Conservation (phyloP, 192 early-diverging fungal genomes). For the Coemansia biformis region DNA sequence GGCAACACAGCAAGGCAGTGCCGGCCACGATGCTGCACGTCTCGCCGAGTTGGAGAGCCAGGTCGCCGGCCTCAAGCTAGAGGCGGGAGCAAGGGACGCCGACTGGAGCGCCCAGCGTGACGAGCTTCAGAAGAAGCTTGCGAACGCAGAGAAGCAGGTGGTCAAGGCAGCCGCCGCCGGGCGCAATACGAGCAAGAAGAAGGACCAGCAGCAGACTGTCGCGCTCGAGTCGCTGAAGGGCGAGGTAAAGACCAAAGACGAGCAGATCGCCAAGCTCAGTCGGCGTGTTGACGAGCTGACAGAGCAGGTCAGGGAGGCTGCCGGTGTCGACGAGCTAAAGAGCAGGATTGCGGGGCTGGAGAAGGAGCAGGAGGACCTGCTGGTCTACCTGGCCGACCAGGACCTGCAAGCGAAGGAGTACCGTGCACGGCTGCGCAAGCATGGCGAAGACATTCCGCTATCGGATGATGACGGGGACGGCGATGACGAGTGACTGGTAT, state of each 20-base stretch:
- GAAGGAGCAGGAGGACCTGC: slow-evolving; percentile 78
- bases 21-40: too few relatives aligned
- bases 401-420: slow-evolving; percentile 61
- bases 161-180: slow-evolving; percentile 45
- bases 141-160: slow-evolving; percentile 43
- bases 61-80: slow-evolving; percentile 16
- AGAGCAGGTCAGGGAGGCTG: slow-evolving; percentile 17
- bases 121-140: slow-evolving; percentile 40
- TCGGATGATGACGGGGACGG: slow-evolving; percentile 53
- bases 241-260: slow-evolving; percentile 34
- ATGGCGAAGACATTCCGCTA: slow-evolving; percentile 50
- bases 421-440: slow-evolving; percentile 49
- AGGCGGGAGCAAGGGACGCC: slow-evolving; percentile 6
- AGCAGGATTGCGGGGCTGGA: slow-evolving; percentile 44
- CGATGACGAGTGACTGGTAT: background rate
- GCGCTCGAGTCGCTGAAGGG: slow-evolving; percentile 18
- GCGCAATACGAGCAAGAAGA: slow-evolving; percentile 48
- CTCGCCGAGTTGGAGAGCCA: slow-evolving; percentile 27
- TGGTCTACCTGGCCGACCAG: slow-evolving; percentile 80
- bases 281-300: slow-evolving; percentile 63
- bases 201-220: slow-evolving; percentile 45
- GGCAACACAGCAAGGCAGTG: too few relatives aligned
- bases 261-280: slow-evolving; percentile 35
- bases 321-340: slow-evolving; percentile 27
- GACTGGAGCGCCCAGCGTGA: slow-evolving; percentile 24